phyloP scores from a whole-genome alignment of 2,329 filamentous ascomycete species.

The Onygena corvina region DNA sequence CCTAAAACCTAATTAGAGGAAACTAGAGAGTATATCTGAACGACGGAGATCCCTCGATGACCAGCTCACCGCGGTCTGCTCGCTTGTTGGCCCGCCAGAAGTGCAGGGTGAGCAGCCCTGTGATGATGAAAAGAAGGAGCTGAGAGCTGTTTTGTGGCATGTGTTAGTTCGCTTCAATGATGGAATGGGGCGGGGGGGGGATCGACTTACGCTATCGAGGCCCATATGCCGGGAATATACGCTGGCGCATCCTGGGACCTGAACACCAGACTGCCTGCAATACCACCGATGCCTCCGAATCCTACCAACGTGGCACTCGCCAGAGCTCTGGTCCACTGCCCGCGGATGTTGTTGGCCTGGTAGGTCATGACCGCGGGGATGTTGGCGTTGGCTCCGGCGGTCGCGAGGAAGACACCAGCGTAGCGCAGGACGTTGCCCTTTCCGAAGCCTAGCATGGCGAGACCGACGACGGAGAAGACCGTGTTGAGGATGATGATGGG shows the following conservation, averaged over 20 bases:
- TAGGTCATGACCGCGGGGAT: slow-evolving; percentile 63
- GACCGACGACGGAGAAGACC: slow-evolving; percentile 53
- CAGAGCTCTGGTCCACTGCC: slow-evolving; percentile 79
- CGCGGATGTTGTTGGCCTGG: slow-evolving; percentile 78
- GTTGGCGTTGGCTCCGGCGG: slow-evolving; percentile 65
- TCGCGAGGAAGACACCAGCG: slow-evolving; percentile 64
- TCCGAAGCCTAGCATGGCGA: slow-evolving; percentile 61
- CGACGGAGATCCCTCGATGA: slow-evolving; percentile 26
- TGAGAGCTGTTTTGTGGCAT: slow-evolving; percentile 21
- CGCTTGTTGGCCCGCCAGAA: slow-evolving; percentile 26
- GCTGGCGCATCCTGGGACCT: slow-evolving; percentile 32
- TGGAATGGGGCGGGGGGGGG: not conserved
- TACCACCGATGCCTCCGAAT: slow-evolving; percentile 66
- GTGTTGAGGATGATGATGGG: slow-evolving; percentile 56
- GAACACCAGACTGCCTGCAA: slow-evolving; percentile 63
- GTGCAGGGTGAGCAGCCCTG: slow-evolving; percentile 21
- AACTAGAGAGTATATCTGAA: slow-evolving; percentile 29
- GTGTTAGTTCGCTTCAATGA: not conserved
- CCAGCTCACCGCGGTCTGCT: slow-evolving; percentile 25
- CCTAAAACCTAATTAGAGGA: not conserved
- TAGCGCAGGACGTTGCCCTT: slow-evolving; percentile 48
- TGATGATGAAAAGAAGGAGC: slow-evolving; percentile 24
- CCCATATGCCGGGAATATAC: slow-evolving; percentile 27
- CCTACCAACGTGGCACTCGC: slow-evolving; percentile 64
- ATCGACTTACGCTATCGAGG: slow-evolving; percentile 19